Conservation (phyloP, 2,329 filamentous ascomycete species). For the Xylariaceae sp. region DNA sequence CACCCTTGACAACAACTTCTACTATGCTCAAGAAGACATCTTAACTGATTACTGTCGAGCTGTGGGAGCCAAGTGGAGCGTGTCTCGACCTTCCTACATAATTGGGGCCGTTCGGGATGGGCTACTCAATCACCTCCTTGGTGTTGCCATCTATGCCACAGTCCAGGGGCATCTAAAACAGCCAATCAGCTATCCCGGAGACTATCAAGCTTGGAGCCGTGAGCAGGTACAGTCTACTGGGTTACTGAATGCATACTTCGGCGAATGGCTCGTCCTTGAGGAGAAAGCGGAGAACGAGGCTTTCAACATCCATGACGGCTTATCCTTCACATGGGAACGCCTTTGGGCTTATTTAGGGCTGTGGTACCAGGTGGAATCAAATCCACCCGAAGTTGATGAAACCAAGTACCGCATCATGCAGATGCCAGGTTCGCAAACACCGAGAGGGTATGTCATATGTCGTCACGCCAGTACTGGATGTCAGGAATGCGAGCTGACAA, state of each 20-base stretch:
- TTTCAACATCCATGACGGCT: slow-evolving; percentile 1
- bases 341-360: background rate
- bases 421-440: background rate
- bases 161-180: background rate
- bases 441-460: background rate
- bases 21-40: slow-evolving; percentile 1
- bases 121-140: background rate
- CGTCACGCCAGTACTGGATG: too few relatives aligned
- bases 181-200: background rate
- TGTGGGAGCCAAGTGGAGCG: background rate
- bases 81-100: slow-evolving; percentile 1
- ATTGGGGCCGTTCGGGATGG: background rate
- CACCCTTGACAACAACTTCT: background rate
- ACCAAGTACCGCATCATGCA: background rate
- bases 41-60: background rate
- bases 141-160: background rate
- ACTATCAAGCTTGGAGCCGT: background rate
- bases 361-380: background rate
- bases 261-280: background rate
- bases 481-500: too few relatives aligned
- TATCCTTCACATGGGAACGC: background rate
- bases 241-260: background rate
- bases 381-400: background rate
- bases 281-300: background rate
- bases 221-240: background rate